phyloP scores from a whole-genome alignment of 345 rosid species.

The Eucalyptus lansdowneana region DNA sequence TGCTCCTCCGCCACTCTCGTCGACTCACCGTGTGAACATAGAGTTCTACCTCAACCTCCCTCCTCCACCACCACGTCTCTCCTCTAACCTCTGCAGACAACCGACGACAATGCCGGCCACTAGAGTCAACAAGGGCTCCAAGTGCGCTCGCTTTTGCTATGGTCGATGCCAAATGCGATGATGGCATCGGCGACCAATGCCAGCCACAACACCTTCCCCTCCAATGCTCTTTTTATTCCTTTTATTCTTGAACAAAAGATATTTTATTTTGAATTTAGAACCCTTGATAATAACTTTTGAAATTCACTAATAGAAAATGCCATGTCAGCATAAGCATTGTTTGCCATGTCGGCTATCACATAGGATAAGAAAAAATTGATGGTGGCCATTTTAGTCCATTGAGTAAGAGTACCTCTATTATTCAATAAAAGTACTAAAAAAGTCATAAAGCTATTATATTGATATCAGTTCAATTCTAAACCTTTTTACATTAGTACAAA shows the following conservation, averaged over 20 bases:
- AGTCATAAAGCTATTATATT: too few species aligned
- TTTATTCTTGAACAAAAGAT: neutral
- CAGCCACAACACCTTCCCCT: neutral
- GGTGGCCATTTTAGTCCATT: neutral
- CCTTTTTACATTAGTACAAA: accelerated
- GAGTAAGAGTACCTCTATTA: neutral
- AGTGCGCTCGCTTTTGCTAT: neutral
- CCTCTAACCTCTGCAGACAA: too few species aligned
- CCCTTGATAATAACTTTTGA: neutral
- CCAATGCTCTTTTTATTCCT: neutral
- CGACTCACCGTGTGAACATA: too few species aligned
- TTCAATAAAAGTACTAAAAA: too few species aligned
- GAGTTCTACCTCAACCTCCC: too few species aligned
- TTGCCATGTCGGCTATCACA: neutral
- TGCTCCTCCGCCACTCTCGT: too few species aligned
- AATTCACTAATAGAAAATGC: neutral
- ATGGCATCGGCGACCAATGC: neutral
- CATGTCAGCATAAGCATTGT: neutral
- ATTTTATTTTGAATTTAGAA: neutral
- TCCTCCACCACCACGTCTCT: too few species aligned
- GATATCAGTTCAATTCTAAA: too few species aligned
- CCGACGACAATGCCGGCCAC: too few species aligned
- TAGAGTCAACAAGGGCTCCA: neutral
- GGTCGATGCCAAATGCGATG: neutral
- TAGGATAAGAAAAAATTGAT: neutral